These are phyloP conservation scores for Rhododendron henanense DNA, from an alignment of 148 eudicot genomes.

Conservation along the genomic window DNA sequence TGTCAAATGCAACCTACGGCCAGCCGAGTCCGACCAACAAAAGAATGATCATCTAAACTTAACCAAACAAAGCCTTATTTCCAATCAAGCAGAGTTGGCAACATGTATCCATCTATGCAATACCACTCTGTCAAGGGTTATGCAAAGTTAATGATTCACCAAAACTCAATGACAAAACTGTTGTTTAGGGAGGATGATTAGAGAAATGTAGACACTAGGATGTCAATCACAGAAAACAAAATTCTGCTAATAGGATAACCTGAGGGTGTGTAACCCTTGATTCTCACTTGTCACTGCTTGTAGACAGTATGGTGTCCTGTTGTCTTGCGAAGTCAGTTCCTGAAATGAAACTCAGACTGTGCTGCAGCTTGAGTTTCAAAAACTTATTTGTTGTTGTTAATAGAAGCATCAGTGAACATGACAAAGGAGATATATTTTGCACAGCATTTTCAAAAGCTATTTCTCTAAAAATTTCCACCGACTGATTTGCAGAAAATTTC, in stretches of 20 bases:
- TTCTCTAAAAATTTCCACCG: neutral
- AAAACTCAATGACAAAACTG: neutral
- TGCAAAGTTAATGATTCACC: neutral
- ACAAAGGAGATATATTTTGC: neutral
- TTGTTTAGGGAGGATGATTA: neutral
- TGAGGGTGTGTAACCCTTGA: constrained; percentile 15
- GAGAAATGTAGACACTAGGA: neutral
- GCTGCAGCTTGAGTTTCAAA: constrained; percentile 16
- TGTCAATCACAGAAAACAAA: constrained; percentile 1
- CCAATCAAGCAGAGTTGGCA: neutral
- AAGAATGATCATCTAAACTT: neutral
- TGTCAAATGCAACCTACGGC: neutral
- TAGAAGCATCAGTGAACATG: constrained; percentile 9
- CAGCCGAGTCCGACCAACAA: neutral
- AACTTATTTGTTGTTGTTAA: constrained; percentile 15
- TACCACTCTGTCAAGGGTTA: neutral
- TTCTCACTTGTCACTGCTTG: constrained; percentile 17
- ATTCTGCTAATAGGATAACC: constrained; percentile 12
- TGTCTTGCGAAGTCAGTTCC: constrained; percentile 19
- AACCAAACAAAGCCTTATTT: neutral
- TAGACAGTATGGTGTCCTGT: constrained; percentile 15
- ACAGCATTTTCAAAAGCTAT: neutral
- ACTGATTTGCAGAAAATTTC: neutral
- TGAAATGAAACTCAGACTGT: constrained; percentile 18
- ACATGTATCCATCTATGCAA: neutral